These are phyloP conservation scores for Picea sitchensis DNA, from an alignment of 75 land plant genomes.

Conservation along the genomic window DNA sequence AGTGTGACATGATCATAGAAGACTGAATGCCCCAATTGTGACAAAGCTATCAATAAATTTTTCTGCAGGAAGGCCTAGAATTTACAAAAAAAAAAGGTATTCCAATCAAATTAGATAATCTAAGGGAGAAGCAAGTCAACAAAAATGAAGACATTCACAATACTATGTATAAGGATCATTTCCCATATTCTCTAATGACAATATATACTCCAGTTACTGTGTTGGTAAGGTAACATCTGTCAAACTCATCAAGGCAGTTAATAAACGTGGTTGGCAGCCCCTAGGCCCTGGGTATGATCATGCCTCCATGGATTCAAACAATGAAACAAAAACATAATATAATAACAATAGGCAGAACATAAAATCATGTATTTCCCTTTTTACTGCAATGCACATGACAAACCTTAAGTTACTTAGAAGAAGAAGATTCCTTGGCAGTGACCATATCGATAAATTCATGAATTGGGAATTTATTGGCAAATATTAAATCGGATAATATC, in stretches of 20 bases:
- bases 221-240: not conserved
- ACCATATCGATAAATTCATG: too few relatives aligned
- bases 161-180: not conserved
- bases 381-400: too few relatives aligned
- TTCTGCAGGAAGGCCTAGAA: slow-evolving; percentile 81
- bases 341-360: too few relatives aligned
- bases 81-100: not conserved
- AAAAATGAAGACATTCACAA: not conserved
- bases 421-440: too few relatives aligned
- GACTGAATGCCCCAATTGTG: slow-evolving; percentile 72
- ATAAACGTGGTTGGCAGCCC: not conserved
- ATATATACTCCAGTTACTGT: not conserved
- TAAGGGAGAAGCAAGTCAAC: not conserved
- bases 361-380: too few relatives aligned
- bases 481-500: too few relatives aligned
- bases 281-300: not conserved
- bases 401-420: too few relatives aligned
- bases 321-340: too few relatives aligned
- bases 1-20: slow-evolving; percentile 87
- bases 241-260: not conserved
- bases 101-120: not conserved
- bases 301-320: too few relatives aligned
- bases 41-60: slow-evolving; percentile 81
- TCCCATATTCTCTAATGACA: not conserved
- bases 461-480: too few relatives aligned